Evolutionary conservation across 805 yeast genomes (phyloP), one percentile per base, ranked within the genome.

Genomic region (Scheffersomyces lignosus): DNA sequence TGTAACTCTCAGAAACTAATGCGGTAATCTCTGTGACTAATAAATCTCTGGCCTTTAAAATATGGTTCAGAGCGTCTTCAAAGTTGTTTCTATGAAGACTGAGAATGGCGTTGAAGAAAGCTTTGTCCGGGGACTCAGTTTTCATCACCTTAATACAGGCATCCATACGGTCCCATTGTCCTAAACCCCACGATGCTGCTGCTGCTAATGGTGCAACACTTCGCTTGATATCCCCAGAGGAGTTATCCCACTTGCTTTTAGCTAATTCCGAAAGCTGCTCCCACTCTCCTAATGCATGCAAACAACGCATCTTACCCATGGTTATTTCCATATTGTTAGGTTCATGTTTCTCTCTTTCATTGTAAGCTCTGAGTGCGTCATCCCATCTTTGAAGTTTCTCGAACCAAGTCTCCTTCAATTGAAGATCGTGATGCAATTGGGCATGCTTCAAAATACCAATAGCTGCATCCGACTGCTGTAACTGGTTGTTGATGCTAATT

Each of bases 271-370:
- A 82, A 16, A 95, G 69, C 48, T 83, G 85, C 44, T 91, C 98
- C 98, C 99, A 95, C 62, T 93, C 97, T 33, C 99, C 99, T n/a
- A 93, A 69, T 0, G 99, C 99, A 64, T 93, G 97, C 44, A 91
- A 69, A 62, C 98, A 90, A 62, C 98, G 77, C 97, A 93, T 88
- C 55, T 91, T 90, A 66, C 99, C 99, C 90, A 91, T 82, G 4
- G 91, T 85, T 1, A 89, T 83, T 46, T 91, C 98, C 67, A 85
- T 78, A 18, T 88, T 80, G 38, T 82, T 83, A 3, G 81, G 81
- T 31, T 77, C 81, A 20, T 55, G 55, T 41, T 66, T 67, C 48
- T 81, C 91, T 53, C 97, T 75, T 50, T 82, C 87, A 47, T 83
- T 82, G 57, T 93, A 93, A 0, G 97, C 96, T 32, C 78, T 76